phyloP scores from a whole-genome alignment of 129 eudicot genomes.

The Solidago caesia region DNA sequence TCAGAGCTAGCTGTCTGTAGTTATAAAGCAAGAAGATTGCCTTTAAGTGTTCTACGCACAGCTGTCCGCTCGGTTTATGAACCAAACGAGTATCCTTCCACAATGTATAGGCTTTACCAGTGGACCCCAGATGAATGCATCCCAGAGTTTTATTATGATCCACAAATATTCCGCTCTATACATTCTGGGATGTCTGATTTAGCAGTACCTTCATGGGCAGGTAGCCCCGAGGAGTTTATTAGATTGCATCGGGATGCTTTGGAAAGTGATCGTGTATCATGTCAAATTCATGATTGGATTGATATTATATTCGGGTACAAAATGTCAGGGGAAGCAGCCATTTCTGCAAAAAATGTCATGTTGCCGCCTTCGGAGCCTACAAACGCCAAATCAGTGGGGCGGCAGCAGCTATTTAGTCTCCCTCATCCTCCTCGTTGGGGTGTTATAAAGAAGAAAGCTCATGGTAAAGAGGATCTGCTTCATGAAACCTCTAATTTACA shows the following conservation, averaged over 20 bases:
- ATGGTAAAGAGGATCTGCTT: slow-evolving; percentile 29
- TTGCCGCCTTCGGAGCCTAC: slow-evolving; percentile 67
- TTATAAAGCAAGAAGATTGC: slow-evolving; percentile 95
- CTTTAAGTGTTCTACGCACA: slow-evolving; percentile 73
- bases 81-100: slow-evolving; percentile 96
- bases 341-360: slow-evolving; percentile 93
- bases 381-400: slow-evolving; percentile 63
- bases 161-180: slow-evolving; percentile 64
- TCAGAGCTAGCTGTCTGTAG: slow-evolving; percentile 99
- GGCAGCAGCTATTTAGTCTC: slow-evolving; percentile 81
- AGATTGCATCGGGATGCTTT: slow-evolving; percentile 81
- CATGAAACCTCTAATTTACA: slow-evolving; percentile 42
- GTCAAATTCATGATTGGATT: slow-evolving; percentile 84
- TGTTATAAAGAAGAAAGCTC: slow-evolving; percentile 28
- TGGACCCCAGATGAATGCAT: slow-evolving; percentile 99
- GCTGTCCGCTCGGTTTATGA: slow-evolving; percentile 98
- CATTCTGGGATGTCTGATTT: slow-evolving; percentile 89
- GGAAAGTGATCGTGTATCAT: slow-evolving; percentile 77
- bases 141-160: slow-evolving; percentile 90
- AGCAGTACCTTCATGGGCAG: slow-evolving; percentile 91
- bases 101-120: slow-evolving; percentile 91
- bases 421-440: slow-evolving; percentile 88
- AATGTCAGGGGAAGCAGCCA: slow-evolving; percentile 90
- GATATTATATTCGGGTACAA: slow-evolving; percentile 93
- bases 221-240: slow-evolving; percentile 78